Percentiles rank a stretch among this genome's conserved stretches.
Conservation (phyloP, 1,139 yeast species). For the Kodamaea sp. region DNA sequence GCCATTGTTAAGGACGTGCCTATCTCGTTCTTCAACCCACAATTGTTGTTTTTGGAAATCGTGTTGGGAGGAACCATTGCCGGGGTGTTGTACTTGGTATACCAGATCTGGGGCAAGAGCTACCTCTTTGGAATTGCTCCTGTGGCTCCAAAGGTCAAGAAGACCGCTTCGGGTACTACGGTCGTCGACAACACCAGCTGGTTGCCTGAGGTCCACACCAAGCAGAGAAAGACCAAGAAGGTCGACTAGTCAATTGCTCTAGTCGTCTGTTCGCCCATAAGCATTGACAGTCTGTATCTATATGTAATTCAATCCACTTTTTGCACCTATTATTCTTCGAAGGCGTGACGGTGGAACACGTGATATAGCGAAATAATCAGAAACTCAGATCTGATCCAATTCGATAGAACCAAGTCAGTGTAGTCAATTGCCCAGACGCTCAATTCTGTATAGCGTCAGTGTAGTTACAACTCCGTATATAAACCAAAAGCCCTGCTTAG, state of each 20-base stretch:
- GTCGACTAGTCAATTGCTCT: constrained; percentile 20
- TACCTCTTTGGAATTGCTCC: constrained; percentile 46
- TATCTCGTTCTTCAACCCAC: constrained; percentile 72
- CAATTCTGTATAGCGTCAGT: too few relatives aligned
- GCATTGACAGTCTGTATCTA: too few relatives aligned
- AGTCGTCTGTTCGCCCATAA: too few relatives aligned
- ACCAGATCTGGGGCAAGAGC: constrained; percentile 45
- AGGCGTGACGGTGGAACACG: too few relatives aligned
- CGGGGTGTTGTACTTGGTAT: constrained; percentile 48
- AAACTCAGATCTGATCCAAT: too few relatives aligned
- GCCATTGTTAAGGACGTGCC: constrained; percentile 63
- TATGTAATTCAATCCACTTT: too few relatives aligned
- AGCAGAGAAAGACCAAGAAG: constrained; percentile 31
- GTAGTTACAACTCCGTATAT: too few relatives aligned
- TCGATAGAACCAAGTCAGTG: too few relatives aligned
- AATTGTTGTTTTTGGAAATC: constrained; percentile 62
- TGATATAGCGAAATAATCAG: too few relatives aligned
- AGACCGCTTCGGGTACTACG: constrained; percentile 27
- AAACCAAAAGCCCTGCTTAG: too few relatives aligned
- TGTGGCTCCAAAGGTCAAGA: constrained; percentile 24
- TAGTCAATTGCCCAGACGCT: too few relatives aligned
- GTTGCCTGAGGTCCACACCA: constrained; percentile 20
- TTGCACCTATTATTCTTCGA: too few relatives aligned
- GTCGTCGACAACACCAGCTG: constrained; percentile 22
- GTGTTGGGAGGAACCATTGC: constrained; percentile 54